Percentiles rank a stretch among this genome's conserved stretches.
Conservation (phyloP, 106 monocot genomes). For the Amphibolis antarctica region DNA sequence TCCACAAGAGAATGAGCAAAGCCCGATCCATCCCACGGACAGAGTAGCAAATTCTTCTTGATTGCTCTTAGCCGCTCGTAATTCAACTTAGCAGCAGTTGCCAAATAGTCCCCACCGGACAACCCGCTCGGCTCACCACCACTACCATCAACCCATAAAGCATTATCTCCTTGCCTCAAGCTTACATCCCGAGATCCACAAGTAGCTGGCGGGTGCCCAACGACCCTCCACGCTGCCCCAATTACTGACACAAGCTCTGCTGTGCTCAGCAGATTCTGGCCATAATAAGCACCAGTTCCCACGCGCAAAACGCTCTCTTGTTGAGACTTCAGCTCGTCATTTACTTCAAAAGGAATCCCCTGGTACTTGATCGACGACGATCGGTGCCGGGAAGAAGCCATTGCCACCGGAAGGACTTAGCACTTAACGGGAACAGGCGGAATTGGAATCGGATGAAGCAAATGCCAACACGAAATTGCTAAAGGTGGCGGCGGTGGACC, state of each 20-base stretch:
- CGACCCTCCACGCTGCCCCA: conserved; percentile 50
- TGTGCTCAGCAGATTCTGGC: conserved; percentile 31
- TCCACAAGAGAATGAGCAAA: conserved; percentile 11
- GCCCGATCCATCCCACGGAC: conserved; percentile 22
- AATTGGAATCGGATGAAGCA: too few relatives aligned
- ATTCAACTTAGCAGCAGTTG: conserved; percentile 14
- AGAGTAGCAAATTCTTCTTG: conserved; percentile 34
- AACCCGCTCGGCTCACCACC: not conserved
- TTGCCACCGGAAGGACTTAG: too few relatives aligned
- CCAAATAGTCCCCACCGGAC: conserved; percentile 1
- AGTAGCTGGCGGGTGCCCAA: conserved; percentile 33
- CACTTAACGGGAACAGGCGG: too few relatives aligned
- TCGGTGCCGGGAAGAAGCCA: too few relatives aligned
- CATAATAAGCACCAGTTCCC: conserved; percentile 11
- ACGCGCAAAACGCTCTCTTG: conserved; percentile 7
- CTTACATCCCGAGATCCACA: conserved; percentile 15
- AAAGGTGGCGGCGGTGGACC: too few relatives aligned
- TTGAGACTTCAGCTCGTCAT: not conserved
- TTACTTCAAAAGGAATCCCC: conserved; percentile 32
- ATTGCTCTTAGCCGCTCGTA: conserved; percentile 38
- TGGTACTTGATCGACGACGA: conserved; percentile 40
- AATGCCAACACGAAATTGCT: too few relatives aligned
- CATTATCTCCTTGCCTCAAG: conserved; percentile 11
- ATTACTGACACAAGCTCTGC: conserved; percentile 39
- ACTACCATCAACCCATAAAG: conserved; percentile 7